Evolutionary conservation across 345 rosid species (phyloP), one percentile per base, ranked within the genome.

Genomic region (Eucalyptus urophylla): DNA sequence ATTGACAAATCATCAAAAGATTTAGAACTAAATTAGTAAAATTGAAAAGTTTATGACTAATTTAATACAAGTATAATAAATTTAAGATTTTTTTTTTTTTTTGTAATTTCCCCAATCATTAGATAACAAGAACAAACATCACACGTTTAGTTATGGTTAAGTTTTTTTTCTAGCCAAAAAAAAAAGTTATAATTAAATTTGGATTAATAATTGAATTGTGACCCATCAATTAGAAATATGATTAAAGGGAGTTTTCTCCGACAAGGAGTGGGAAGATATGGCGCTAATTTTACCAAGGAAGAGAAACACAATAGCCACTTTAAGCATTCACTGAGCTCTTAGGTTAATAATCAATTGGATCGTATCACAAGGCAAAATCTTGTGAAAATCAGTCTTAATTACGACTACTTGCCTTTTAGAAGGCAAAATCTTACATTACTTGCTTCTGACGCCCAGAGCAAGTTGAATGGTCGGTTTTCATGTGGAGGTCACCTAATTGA

Each of bases 11-110:
- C 6, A 56, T 24, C 1, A 56, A 4, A 24, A 56, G 0, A 56
- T 56, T 56, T 56, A 24, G 0, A 56, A 56, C 13, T 56, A 0
- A 24, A 56, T 56, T 56, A 24, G 6, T 24, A 56, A 56, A 10
- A 56, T 56, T 56, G 13, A 56, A 56, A 56, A 56, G 14, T 24
- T 56, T 22, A 56, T 56, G 3, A 56, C 13, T 56, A 24, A 56
- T 22, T 56, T 56, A 6, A 22, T 24, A 56, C 0, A 0, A 24
- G 6, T 10, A 1, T 0, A 56, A 56, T 56, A 56, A 22, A 56
- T 56, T 56, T 24, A 24, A 53, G 56, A 7, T 17, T 51, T 56
- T 56, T 22, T 6, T 40, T 51, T 53, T 22, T 56, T 56, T 24
- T 24, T 1, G 6, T 22, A 56, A 56, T 56, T 56, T 56, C 62